These are phyloP conservation scores for Fusarium sp. DNA, from an alignment of 2,329 filamentous ascomycete species.

Conservation along the genomic window DNA sequence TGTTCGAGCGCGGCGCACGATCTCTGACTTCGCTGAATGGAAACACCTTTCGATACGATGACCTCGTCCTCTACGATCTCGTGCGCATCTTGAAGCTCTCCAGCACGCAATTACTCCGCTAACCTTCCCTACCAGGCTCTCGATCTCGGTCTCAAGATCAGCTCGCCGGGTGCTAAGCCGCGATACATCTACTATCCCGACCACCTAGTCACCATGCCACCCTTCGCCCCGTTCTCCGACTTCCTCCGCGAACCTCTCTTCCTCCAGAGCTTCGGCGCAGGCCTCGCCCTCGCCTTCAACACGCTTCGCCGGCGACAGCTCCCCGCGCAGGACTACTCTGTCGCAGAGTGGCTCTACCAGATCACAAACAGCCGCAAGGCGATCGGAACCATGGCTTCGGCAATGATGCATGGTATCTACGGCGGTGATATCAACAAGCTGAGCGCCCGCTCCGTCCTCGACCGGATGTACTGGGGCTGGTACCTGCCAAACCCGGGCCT, in stretches of 20 bases:
- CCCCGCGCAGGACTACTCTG: conserved; percentile 48
- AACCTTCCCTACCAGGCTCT: conserved; percentile 45
- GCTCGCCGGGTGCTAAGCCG: conserved; percentile 58
- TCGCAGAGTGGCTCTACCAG: conserved; percentile 51
- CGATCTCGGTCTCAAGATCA: conserved; percentile 56
- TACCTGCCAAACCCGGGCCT: conserved; percentile 45
- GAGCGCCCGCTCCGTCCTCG: conserved; percentile 73
- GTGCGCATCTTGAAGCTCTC: conserved; percentile 56
- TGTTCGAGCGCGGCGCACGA: conserved; percentile 88
- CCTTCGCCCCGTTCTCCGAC: conserved; percentile 40
- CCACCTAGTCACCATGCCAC: conserved; percentile 60
- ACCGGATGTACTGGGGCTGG: conserved; percentile 47
- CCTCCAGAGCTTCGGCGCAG: conserved; percentile 45
- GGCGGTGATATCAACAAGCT: conserved; percentile 88
- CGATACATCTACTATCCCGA: conserved; percentile 93
- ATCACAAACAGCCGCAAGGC: conserved; percentile 52
- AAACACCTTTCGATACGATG: conserved; percentile 62
- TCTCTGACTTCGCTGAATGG: conserved; percentile 70
- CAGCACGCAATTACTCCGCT: conserved; percentile 21
- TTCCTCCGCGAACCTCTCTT: conserved; percentile 50
- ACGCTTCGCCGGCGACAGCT: conserved; percentile 31
- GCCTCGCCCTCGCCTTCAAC: conserved; percentile 42
- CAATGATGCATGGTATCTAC: conserved; percentile 87
- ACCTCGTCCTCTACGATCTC: conserved; percentile 76
- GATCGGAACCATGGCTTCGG: conserved; percentile 81